A percentile compares a stretch with the other conserved stretches of the same genome.
Evolutionary conservation across 2,329 filamentous ascomycete species (phyloP).

Genomic region (Arthrobotrys pseudoclavata): DNA sequence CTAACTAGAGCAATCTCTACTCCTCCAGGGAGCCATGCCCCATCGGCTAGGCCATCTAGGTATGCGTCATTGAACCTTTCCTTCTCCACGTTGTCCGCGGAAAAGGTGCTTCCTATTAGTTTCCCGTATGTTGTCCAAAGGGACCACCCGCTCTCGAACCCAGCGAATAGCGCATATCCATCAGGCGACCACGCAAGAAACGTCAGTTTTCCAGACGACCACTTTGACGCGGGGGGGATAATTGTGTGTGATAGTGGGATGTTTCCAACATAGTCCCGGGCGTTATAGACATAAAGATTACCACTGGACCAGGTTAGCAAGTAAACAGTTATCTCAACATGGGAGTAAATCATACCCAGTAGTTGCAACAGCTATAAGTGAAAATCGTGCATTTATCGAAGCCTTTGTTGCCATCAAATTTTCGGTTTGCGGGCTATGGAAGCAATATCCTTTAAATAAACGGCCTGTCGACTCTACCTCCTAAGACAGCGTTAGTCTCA

Average conservation of each 20-base stretch:
- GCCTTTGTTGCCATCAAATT: constrained; percentile 75
- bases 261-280: constrained; percentile 92
- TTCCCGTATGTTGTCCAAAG: constrained; percentile 99
- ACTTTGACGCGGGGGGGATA: constrained; percentile 75
- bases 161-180: constrained; percentile 94
- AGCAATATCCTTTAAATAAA: constrained; percentile 92
- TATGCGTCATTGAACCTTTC: constrained; percentile 80
- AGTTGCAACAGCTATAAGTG: constrained; percentile 88
- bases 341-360: constrained; percentile 68
- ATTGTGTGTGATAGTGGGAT: constrained; percentile 88
- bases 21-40: constrained; percentile 88
- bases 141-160: constrained; percentile 92
- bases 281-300: constrained; percentile 87
- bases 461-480: constrained; percentile 66
- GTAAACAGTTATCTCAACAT: neutral
- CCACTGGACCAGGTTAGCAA: constrained; percentile 68
- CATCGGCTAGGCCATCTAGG: constrained; percentile 82
- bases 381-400: constrained; percentile 94
- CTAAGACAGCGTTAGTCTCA: constrained; percentile 44
- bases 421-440: constrained; percentile 79
- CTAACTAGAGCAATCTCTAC: constrained; percentile 81
- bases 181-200: constrained; percentile 90
- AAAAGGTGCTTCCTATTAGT: constrained; percentile 85
- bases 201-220: constrained; percentile 78
- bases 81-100: constrained; percentile 75